These are phyloP conservation scores for Telfairia occidentalis DNA, from an alignment of 331 rosid species.

Conservation along the genomic window DNA sequence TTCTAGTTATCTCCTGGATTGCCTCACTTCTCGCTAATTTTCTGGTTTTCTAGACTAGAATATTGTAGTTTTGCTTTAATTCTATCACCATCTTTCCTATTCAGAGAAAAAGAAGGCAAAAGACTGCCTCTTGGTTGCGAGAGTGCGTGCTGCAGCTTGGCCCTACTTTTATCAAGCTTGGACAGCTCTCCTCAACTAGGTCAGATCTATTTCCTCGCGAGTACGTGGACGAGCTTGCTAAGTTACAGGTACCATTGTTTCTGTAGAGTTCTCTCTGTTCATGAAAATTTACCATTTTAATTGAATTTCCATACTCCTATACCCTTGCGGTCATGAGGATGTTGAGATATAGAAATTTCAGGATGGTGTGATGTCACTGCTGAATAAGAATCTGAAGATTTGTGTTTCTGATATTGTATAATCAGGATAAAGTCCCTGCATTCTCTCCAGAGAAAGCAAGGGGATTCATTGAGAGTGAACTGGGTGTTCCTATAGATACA, in stretches of 20 bases:
- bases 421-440: constrained; percentile 87
- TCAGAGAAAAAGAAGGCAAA: constrained; percentile 60
- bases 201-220: constrained; percentile 83
- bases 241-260: constrained; percentile 52
- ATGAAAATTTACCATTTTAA: not conserved
- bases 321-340: not conserved
- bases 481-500: constrained; percentile 53
- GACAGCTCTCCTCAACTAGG: constrained; percentile 86
- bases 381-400: not conserved
- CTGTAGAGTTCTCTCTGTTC: not conserved
- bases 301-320: not conserved
- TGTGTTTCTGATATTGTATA: constrained; percentile 15
- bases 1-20: not conserved
- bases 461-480: constrained; percentile 66
- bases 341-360: not conserved
- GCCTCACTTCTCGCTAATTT: not conserved
- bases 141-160: constrained; percentile 89
- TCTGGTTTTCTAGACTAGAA: not conserved
- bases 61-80: constrained; percentile 7
- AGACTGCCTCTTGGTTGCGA: constrained; percentile 86
- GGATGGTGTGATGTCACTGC: not conserved
- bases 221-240: constrained; percentile 86
- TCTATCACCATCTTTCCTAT: constrained; percentile 13
- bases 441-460: constrained; percentile 70
- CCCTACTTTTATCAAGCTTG: constrained; percentile 91